A percentile compares a stretch with the other conserved stretches of the same genome.
Evolutionary conservation across 768 basidiomycete species (phyloP).

Genomic region (Dictyophora rubrovolvata): DNA sequence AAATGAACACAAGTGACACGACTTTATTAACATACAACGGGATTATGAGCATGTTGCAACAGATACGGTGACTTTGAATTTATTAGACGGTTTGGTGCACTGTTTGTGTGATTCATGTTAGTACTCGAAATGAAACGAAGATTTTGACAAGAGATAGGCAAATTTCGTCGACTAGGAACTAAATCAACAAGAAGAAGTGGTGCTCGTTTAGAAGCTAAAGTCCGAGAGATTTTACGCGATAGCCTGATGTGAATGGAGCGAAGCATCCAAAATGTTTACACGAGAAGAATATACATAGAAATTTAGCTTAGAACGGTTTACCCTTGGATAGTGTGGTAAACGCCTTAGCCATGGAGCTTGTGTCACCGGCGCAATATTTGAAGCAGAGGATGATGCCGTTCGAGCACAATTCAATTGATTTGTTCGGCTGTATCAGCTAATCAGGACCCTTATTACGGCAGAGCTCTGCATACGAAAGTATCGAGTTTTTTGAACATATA

Average conservation of each 20-base stretch:
- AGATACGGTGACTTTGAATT: constrained; percentile 3
- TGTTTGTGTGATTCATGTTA: background rate
- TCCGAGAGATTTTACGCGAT: background rate
- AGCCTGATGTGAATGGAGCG: background rate
- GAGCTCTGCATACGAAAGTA: background rate
- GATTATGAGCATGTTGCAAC: constrained; percentile 5
- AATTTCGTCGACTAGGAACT: too few species aligned
- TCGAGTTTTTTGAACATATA: background rate
- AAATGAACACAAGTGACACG: background rate
- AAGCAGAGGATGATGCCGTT: too few species aligned
- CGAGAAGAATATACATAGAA: background rate
- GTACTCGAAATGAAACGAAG: background rate
- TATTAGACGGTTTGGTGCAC: background rate
- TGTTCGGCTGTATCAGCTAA: too few species aligned
- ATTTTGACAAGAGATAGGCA: background rate
- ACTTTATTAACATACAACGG: background rate
- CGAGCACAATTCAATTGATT: too few species aligned
- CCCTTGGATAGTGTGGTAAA: background rate
- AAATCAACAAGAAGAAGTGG: background rate
- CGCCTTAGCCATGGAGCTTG: too few species aligned
- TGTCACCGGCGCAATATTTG: too few species aligned
- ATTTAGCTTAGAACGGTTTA: background rate
- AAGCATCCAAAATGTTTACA: background rate
- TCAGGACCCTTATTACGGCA: too few species aligned
- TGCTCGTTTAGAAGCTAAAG: background rate